Evolutionary conservation across 1,139 yeast species (phyloP).

Genomic region (Debaryomycetaceae sp.): DNA sequence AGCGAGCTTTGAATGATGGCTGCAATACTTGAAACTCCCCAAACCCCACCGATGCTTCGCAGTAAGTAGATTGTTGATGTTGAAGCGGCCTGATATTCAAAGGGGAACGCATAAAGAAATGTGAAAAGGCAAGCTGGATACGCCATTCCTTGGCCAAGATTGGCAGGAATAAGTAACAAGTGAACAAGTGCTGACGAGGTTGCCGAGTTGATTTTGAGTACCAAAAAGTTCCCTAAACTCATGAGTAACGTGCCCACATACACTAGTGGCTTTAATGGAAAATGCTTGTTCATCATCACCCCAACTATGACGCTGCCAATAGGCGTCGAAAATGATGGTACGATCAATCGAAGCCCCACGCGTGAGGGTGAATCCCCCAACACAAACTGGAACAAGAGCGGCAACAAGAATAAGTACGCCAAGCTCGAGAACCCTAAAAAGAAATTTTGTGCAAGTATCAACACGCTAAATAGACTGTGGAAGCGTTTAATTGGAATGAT

Average conservation of each 20-base stretch:
- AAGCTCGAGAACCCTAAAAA: slow-evolving; percentile 33
- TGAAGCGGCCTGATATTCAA: slow-evolving; percentile 29
- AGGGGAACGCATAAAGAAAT: slow-evolving; percentile 31
- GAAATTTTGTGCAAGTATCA: slow-evolving; percentile 25
- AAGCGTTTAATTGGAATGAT: slow-evolving; percentile 32
- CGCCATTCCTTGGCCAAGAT: slow-evolving; percentile 37
- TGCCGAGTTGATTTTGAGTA: slow-evolving; percentile 18
- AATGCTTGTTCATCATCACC: slow-evolving; percentile 23
- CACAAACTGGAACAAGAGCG: slow-evolving; percentile 32
- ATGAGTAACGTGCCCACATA: slow-evolving; percentile 25
- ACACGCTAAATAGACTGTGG: slow-evolving; percentile 18
- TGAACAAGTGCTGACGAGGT: slow-evolving; percentile 21
- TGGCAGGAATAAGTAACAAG: slow-evolving; percentile 29
- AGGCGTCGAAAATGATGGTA: slow-evolving; percentile 36
- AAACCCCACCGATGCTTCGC: slow-evolving; percentile 37
- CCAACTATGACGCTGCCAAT: slow-evolving; percentile 38
- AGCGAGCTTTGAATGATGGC: slow-evolving; percentile 22
- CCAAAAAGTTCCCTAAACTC: slow-evolving; percentile 29
- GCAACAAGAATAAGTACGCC: slow-evolving; percentile 36
- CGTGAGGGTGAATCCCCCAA: slow-evolving; percentile 23
- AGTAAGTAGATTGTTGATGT: slow-evolving; percentile 35
- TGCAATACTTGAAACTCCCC: slow-evolving; percentile 36
- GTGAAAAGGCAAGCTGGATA: slow-evolving; percentile 36
- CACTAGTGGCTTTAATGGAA: slow-evolving; percentile 17
- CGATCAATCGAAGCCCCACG: slow-evolving; percentile 29